Evolutionary conservation across 2,329 filamentous ascomycete species (phyloP), one percentile per base, ranked within the genome.

Genomic region (Fusarium solani-melongenae): DNA sequence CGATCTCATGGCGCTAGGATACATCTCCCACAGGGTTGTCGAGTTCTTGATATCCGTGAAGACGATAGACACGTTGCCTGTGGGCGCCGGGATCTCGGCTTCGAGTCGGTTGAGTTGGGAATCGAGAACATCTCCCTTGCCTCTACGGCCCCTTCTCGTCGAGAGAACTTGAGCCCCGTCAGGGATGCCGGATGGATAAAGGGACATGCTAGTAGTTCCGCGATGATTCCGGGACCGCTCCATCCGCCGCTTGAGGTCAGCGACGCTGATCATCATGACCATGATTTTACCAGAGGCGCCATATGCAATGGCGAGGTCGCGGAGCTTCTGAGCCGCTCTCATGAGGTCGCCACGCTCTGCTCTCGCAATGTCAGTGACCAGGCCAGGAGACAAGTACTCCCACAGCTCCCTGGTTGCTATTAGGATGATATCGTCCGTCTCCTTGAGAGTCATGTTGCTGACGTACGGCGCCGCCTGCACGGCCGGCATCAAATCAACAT

Each of bases 11-110:
- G 96, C 95, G 70, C 93, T 93, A 1, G 95, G 94, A 80, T 96
- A 97, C 63, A 94, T 95, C 83, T 99, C 96, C 96, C 96, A 99
- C 8, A 99, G 86, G 41, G 94, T 91, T 1, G 96, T 99, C 27
- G 96, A 98, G 84, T 96, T 98, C 87, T 98, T 98, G 88, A 99
- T 99, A 85, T 99, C 96, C 0, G 96, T 99, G 81, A 99, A 99
- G 58, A 97, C 95, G 79, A 99, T 94, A 46, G 94, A 93, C 57
- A 98, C 91, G 78, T 97, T 94, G 55, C 96, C 96, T 2, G 92
- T 94, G 0, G 96, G 96, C 14, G 96, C 94, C 70, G 96, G 93
- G 58, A 98, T 95, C 83, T 98, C 96, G 62, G 93, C 92, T 74
- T 96, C 94, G 33, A 98, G 91, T 56, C 96, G 91, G 67, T 94